Percentiles rank a stretch among this genome's conserved stretches.
Conservation (phyloP, 1,284 basidiomycete genomes). For the Schizopora paradoxa region DNA sequence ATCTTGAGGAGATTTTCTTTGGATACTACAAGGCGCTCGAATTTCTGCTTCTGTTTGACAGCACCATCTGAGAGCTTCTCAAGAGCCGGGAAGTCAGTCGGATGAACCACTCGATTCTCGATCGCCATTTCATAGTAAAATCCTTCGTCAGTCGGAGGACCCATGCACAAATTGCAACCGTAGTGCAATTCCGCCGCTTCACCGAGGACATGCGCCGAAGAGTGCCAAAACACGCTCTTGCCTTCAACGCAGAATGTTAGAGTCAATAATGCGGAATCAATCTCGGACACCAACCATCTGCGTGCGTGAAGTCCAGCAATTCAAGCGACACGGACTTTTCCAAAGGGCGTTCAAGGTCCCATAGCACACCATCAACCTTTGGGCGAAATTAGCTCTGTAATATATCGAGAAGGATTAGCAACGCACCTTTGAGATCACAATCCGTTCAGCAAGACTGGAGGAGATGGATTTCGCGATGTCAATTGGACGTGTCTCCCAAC, state of each 20-base stretch:
- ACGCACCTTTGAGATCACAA: slow-evolving; percentile 88
- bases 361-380: slow-evolving; percentile 83
- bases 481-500: slow-evolving; percentile 97
- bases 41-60: slow-evolving; percentile 96
- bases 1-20: slow-evolving; percentile 95
- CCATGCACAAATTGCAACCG: slow-evolving; percentile 95
- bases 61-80: slow-evolving; percentile 87
- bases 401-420: background rate
- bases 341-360: slow-evolving; percentile 94
- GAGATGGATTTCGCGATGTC: slow-evolving; percentile 85
- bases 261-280: background rate
- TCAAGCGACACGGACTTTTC: slow-evolving; percentile 81
- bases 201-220: slow-evolving; percentile 97
- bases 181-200: slow-evolving; percentile 97
- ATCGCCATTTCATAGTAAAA: slow-evolving; percentile 99
- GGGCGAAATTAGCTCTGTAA: no score
- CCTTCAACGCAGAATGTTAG: slow-evolving; percentile 33
- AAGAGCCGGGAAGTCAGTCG: slow-evolving; percentile 81
- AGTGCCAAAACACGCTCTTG: slow-evolving; percentile 99
- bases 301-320: slow-evolving; percentile 91
- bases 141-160: slow-evolving; percentile 96
- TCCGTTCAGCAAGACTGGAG: slow-evolving; percentile 83
- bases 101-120: slow-evolving; percentile 66
- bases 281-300: slow-evolving; percentile 62
- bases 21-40: slow-evolving; percentile 89